Percentiles rank a stretch among this genome's conserved stretches.
These are phyloP conservation scores for Pichia heedii DNA, from an alignment of 805 yeast species.

Conservation along the genomic window DNA sequence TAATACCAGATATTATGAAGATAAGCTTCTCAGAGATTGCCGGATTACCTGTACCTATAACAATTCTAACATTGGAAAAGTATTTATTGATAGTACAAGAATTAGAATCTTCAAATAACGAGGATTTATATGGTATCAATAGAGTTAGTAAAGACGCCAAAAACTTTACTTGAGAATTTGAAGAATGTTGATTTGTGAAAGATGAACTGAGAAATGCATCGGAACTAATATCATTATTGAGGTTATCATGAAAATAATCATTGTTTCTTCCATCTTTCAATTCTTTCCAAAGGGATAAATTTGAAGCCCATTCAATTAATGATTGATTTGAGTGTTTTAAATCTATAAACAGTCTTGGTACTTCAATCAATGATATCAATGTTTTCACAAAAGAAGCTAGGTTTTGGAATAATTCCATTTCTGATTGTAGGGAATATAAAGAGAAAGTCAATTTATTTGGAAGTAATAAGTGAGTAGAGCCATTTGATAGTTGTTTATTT, in stretches of 20 bases:
- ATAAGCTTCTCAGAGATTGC: slow-evolving; percentile 46
- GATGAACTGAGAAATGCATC: neutral
- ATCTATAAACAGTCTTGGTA: slow-evolving; percentile 39
- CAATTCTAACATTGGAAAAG: slow-evolving; percentile 26
- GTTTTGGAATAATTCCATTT: slow-evolving; percentile 33
- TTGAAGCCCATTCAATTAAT: slow-evolving; percentile 43
- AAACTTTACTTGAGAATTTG: slow-evolving; percentile 19
- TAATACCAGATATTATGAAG: slow-evolving; percentile 41
- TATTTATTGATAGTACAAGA: neutral
- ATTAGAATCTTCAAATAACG: slow-evolving; percentile 19
- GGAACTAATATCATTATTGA: neutral
- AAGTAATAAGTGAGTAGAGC: neutral
- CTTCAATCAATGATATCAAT: slow-evolving; percentile 32
- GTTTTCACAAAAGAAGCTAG: slow-evolving; percentile 31
- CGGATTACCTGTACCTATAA: slow-evolving; percentile 48
- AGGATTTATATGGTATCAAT: slow-evolving; percentile 31
- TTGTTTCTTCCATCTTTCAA: slow-evolving; percentile 35
- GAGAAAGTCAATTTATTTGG: slow-evolving; percentile 29
- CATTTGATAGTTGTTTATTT: neutral
- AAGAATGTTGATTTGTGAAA: neutral
- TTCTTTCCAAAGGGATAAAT: slow-evolving; percentile 46
- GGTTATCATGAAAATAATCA: neutral
- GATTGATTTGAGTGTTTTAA: slow-evolving; percentile 32
- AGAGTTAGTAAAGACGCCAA: slow-evolving; percentile 40
- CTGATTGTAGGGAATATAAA: slow-evolving; percentile 31